These are phyloP conservation scores for Nitzschia sp. DNA, from an alignment of 108 stramenopile species.

Conservation along the genomic window DNA sequence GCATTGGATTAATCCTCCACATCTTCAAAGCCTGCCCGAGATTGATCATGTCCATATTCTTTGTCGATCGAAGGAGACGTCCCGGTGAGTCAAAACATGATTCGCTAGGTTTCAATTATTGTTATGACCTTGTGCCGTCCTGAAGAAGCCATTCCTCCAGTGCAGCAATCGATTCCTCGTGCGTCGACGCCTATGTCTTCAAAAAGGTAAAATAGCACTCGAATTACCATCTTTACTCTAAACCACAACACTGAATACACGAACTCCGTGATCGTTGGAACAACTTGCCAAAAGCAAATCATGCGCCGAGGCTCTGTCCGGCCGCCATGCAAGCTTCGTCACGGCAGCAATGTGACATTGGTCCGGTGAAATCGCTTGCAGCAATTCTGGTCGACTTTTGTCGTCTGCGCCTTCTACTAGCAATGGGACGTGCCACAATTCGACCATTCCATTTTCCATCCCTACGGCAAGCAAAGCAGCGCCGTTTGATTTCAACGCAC, in stretches of 20 bases:
- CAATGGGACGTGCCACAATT: conserved; percentile 68
- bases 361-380: conserved; percentile 30
- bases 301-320: background rate
- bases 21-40: conserved; percentile 64
- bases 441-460: conserved; percentile 75
- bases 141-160: conserved; percentile 4
- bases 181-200: background rate
- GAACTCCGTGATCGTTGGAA: conserved; percentile 31
- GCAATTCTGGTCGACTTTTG: too few relatives aligned
- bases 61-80: conserved; percentile 1
- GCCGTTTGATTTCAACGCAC: background rate
- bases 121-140: background rate
- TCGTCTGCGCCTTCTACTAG: too few relatives aligned
- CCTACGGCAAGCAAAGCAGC: conserved; percentile 65
- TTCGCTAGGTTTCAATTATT: background rate
- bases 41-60: conserved; percentile 81
- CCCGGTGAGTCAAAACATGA: background rate
- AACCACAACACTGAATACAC: background rate
- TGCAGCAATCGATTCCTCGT: conserved; percentile 1
- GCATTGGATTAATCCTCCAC: conserved; percentile 76
- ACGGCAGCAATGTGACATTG: conserved; percentile 54
- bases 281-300: conserved; percentile 45
- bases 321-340: conserved; percentile 65
- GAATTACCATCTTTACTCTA: background rate
- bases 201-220: conserved; percentile 15